Evolutionary conservation across 2,329 filamentous ascomycete species (phyloP), one percentile per base, ranked within the genome.

Genomic region (Aureobasidium sp.): DNA sequence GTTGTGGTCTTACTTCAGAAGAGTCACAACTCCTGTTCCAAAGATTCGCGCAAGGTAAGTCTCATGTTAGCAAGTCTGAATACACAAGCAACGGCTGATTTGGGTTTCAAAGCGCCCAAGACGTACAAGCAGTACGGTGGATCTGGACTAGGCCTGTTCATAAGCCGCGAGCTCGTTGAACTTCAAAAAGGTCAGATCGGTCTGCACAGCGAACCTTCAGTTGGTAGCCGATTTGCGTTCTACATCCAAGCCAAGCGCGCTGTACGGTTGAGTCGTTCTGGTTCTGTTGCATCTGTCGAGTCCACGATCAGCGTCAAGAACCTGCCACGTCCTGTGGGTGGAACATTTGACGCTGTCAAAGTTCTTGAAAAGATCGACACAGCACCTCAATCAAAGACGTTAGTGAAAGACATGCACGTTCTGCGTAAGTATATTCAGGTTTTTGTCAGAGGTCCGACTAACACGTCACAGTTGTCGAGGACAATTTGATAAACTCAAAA

Each of bases 151-250:
- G 86, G 86, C 0, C 75, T 89, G 0, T 89, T 87, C 68, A 88
- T 89, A 61, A 86, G 82, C 40, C 79, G 85, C 15, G 79, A 84
- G 35, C 77, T 89, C 11, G 85, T 84, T 1, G 86, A 89, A 68
- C 75, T 89, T 31, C 85, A 88, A 64, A 84, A 85, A n/a, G 86
- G 86, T 1, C 81, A 84, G 48, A 87, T 89, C 35, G 86, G 85
- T 1, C 82, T 88, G 14, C 75, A 76, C 1, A 86, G 84, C 0
- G 70, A 77, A 50, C 78, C 80, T 64, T 84, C 81, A n/a, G 70
- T 79, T 8, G 85, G 85, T 42, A 86, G 83, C 69, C 85, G 80
- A 2, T 87, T 88, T 71, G 82, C 81, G 44, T 87, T 88, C 68
- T 88, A 86, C 68, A 78, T 88, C 69, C 82, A 83, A 67, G 80